These are phyloP conservation scores for Jatropha curcas DNA, from an alignment of 345 rosid genomes.

Conservation along the genomic window DNA sequence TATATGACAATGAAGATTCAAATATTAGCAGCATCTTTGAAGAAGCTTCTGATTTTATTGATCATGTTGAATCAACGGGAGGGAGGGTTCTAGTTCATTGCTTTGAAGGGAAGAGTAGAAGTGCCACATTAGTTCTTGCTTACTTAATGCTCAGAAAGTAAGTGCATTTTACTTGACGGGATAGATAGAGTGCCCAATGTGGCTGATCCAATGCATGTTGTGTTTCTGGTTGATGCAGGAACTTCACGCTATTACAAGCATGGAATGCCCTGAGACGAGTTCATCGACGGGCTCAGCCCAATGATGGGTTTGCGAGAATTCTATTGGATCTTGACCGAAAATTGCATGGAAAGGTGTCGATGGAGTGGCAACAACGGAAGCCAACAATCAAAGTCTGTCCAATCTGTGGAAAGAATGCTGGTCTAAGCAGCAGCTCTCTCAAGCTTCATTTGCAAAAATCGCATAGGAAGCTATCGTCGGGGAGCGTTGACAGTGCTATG, in stretches of 20 bases:
- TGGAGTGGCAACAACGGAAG: conserved; percentile 95
- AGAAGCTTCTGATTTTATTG: conserved; percentile 80
- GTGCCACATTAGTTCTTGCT: conserved; percentile 85
- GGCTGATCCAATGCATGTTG: neutral
- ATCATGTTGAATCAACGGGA: conserved; percentile 71
- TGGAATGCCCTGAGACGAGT: conserved; percentile 77
- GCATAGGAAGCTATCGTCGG: conserved; percentile 84
- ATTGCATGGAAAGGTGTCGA: conserved; percentile 77
- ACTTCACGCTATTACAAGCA: conserved; percentile 66
- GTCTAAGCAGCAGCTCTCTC: conserved; percentile 89
- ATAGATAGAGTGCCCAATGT: neutral
- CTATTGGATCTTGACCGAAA: conserved; percentile 64
- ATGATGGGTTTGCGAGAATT: conserved; percentile 84
- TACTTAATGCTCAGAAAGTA: conserved; percentile 91
- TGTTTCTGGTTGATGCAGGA: conserved; percentile 42
- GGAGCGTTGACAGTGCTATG: conserved; percentile 99
- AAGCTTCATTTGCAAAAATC: conserved; percentile 91
- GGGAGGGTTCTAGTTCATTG: conserved; percentile 89
- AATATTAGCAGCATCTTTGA: conserved; percentile 72
- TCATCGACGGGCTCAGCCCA: conserved; percentile 95
- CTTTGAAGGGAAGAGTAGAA: conserved; percentile 98
- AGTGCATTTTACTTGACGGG: conserved; percentile 26
- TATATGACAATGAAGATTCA: conserved; percentile 78
- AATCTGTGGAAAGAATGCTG: conserved; percentile 90
- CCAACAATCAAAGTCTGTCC: conserved; percentile 90